Conservation (phyloP, 495 filamentous ascomycete species). For the Eremomyces bilateralis region DNA sequence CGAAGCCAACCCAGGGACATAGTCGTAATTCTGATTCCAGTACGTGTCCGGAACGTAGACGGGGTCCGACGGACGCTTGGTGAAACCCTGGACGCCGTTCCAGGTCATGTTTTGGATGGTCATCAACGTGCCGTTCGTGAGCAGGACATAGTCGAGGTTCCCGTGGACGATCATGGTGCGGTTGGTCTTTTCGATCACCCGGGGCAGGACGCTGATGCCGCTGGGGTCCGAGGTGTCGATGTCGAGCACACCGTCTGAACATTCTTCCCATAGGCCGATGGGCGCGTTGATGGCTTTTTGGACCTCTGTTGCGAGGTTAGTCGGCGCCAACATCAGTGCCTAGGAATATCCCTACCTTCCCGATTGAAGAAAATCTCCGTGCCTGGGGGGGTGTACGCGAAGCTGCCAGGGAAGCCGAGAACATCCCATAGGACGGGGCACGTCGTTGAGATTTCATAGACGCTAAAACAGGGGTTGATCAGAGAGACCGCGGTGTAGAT, state of each 20-base stretch:
- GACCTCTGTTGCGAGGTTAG: too few species aligned
- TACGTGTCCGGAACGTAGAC: constrained; percentile 53
- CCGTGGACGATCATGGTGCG: constrained; percentile 51
- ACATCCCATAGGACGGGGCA: constrained; percentile 55
- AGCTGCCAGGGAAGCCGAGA: constrained; percentile 45
- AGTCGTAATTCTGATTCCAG: constrained; percentile 22
- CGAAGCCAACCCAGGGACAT: constrained; percentile 24
- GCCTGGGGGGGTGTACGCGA: constrained; percentile 20
- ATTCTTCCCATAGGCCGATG: constrained; percentile 33
- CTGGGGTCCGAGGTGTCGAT: constrained; percentile 5
- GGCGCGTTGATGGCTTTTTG: constrained; percentile 55
- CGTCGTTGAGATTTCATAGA: constrained; percentile 52
- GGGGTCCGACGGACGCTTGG: constrained; percentile 26
- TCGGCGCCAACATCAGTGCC: too few species aligned
- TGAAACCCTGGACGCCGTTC: constrained; percentile 48
- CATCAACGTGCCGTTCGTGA: constrained; percentile 44
- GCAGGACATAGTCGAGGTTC: constrained; percentile 35
- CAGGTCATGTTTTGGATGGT: constrained; percentile 72
- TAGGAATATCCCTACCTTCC: too few species aligned
- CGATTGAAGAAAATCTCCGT: constrained; percentile 56
- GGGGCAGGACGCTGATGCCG: constrained; percentile 19
- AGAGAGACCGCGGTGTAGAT: constrained; percentile 31
- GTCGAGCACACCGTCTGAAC: constrained; percentile 35
- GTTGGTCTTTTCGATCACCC: constrained; percentile 45
- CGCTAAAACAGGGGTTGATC: constrained; percentile 63